A percentile compares a stretch with the other conserved stretches of the same genome.
phyloP scores from a whole-genome alignment of 371 early-diverging fungal species.

The Conidiobolus incongruus region DNA sequence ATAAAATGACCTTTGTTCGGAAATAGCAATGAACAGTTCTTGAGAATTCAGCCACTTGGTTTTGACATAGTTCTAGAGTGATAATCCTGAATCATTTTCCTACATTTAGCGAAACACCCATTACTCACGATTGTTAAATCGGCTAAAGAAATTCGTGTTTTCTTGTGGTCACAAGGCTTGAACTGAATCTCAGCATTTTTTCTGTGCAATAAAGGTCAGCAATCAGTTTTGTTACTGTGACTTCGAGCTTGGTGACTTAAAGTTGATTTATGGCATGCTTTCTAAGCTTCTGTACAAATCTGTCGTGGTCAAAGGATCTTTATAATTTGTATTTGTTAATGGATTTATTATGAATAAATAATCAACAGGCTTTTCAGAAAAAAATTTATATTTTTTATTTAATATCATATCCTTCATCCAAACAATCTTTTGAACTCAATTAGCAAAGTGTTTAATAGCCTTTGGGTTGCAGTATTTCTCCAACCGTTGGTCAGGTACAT shows the following conservation, averaged over 20 bases:
- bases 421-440: slow-evolving; percentile 49
- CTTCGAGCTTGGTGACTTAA: slow-evolving; percentile 52
- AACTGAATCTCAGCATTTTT: slow-evolving; percentile 25
- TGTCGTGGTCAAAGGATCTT: slow-evolving; percentile 87
- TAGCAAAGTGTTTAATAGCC: slow-evolving; percentile 56
- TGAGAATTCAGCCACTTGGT: too few species aligned
- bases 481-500: slow-evolving; percentile 89
- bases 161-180: neutral
- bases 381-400: slow-evolving; percentile 58
- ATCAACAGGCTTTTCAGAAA: slow-evolving; percentile 20
- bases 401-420: slow-evolving; percentile 72
- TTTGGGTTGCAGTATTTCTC: slow-evolving; percentile 88
- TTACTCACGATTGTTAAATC: slow-evolving; percentile 68
- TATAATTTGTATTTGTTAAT: slow-evolving; percentile 12
- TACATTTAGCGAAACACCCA: slow-evolving; percentile 85
- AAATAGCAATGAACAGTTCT: slow-evolving; percentile 47
- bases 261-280: slow-evolving; percentile 22
- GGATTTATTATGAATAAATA: slow-evolving; percentile 28
- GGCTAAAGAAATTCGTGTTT: slow-evolving; percentile 15
- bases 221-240: slow-evolving; percentile 35
- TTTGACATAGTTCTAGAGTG: too few species aligned
- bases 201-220: slow-evolving; percentile 14
- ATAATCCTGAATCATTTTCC: slow-evolving; percentile 35
- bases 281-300: slow-evolving; percentile 68
- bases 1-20: slow-evolving; percentile 79